phyloP scores from a whole-genome alignment of 2,329 filamentous ascomycete species.

The Escovopsis weberi region DNA sequence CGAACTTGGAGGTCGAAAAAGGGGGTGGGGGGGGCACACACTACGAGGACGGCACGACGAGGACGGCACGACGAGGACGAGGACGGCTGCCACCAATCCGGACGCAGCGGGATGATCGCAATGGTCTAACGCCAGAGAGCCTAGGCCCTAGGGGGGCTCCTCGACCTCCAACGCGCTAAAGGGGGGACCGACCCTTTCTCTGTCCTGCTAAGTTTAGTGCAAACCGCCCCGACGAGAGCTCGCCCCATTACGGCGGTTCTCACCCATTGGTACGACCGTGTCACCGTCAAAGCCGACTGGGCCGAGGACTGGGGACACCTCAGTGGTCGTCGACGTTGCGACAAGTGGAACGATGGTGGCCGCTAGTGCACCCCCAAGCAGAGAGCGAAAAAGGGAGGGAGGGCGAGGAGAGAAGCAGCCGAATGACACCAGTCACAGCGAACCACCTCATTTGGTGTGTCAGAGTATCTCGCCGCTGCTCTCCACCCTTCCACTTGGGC shows the following conservation, averaged over 20 bases:
- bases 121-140: no score
- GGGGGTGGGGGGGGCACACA: no score
- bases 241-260: constrained; percentile 7
- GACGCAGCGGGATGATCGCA: no score
- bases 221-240: not conserved
- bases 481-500: no score
- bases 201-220: no score
- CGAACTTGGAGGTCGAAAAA: no score
- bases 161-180: no score
- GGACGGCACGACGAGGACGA: no score
- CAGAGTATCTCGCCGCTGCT: constrained; percentile 28
- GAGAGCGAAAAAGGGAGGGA: constrained; percentile 10
- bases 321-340: constrained; percentile 7
- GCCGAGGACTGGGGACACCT: constrained; percentile 7
- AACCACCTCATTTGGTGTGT: constrained; percentile 33
- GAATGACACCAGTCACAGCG: constrained; percentile 17
- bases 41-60: no score
- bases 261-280: constrained; percentile 2
- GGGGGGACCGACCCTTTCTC: no score
- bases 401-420: constrained; percentile 9
- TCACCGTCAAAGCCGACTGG: constrained; percentile 8
- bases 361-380: constrained; percentile 13
- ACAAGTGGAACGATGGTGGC: constrained; percentile 7
- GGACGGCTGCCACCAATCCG: no score
- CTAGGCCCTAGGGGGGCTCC: no score